Conservation (phyloP, 306 rosid genomes). For the Castanospermum australe region DNA sequence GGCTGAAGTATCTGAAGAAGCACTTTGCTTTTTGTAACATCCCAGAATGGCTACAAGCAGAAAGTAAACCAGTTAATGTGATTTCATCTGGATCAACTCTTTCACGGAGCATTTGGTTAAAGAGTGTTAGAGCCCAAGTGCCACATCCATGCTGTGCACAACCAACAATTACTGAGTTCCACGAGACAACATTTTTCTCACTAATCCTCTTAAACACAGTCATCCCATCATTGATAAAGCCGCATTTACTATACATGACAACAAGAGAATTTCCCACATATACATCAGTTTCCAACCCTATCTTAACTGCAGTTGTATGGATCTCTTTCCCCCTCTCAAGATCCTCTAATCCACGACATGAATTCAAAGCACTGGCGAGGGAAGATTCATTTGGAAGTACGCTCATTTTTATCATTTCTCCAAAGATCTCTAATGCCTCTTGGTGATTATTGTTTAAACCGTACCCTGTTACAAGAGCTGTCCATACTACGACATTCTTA, state of each 20-base stretch:
- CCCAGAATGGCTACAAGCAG: slow-evolving; percentile 80
- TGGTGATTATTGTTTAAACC: slow-evolving; percentile 51
- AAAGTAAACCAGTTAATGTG: slow-evolving; percentile 77
- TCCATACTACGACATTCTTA: slow-evolving; percentile 81
- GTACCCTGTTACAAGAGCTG: slow-evolving; percentile 79
- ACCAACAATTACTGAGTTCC: slow-evolving; percentile 78
- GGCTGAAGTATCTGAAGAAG: slow-evolving; percentile 52
- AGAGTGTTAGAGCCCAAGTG: slow-evolving; percentile 55
- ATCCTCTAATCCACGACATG: slow-evolving; percentile 79
- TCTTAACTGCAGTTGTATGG: slow-evolving; percentile 49
- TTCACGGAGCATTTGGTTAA: slow-evolving; percentile 59
- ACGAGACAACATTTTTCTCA: slow-evolving; percentile 66
- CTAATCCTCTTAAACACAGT: slow-evolving; percentile 49
- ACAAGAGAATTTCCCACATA: slow-evolving; percentile 74
- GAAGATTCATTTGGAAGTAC: slow-evolving; percentile 80
- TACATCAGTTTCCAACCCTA: slow-evolving; percentile 53
- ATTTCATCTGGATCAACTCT: slow-evolving; percentile 67
- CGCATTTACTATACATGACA: slow-evolving; percentile 85
- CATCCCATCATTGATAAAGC: slow-evolving; percentile 56
- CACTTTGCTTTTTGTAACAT: slow-evolving; percentile 74
- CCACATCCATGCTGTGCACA: slow-evolving; percentile 81
- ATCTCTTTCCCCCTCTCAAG: slow-evolving; percentile 63
- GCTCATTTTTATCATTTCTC: slow-evolving; percentile 48
- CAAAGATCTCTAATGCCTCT: slow-evolving; percentile 58
- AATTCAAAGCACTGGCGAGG: slow-evolving; percentile 80